Conservation (phyloP, 1,284 basidiomycete genomes). For the Ganoderma lucidum region DNA sequence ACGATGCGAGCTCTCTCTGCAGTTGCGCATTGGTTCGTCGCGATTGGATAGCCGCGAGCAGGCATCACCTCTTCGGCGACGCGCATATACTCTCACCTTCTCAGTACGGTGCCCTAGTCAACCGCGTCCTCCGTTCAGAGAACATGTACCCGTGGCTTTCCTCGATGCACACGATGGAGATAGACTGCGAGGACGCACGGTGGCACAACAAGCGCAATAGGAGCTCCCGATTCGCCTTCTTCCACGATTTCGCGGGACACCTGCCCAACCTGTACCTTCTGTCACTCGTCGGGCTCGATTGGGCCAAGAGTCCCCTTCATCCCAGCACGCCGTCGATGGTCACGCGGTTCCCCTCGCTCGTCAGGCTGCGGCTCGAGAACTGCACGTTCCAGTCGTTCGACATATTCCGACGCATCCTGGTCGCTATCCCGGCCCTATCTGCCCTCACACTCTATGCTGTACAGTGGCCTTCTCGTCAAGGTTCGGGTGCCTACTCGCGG, state of each 20-base stretch:
- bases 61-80: neutral
- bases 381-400: neutral
- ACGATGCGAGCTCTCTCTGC: neutral
- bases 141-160: neutral
- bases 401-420: neutral
- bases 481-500: neutral
- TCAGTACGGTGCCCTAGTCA: neutral
- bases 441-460: neutral
- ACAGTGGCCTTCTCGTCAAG: neutral
- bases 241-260: neutral
- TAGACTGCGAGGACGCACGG: neutral
- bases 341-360: neutral
- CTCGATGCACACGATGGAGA: neutral
- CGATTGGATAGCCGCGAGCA: neutral
- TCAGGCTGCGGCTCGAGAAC: neutral
- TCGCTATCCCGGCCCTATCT: neutral
- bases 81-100: neutral
- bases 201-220: neutral
- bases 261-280: neutral
- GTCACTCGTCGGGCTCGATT: neutral
- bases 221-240: neutral
- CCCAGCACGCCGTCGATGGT: neutral
- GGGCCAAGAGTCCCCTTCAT: neutral
- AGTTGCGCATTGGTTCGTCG: neutral
- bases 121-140: neutral